Base-by-base conservation (phyloP, 2,329 filamentous ascomycete species). In the Penicillium sp. region DNA sequence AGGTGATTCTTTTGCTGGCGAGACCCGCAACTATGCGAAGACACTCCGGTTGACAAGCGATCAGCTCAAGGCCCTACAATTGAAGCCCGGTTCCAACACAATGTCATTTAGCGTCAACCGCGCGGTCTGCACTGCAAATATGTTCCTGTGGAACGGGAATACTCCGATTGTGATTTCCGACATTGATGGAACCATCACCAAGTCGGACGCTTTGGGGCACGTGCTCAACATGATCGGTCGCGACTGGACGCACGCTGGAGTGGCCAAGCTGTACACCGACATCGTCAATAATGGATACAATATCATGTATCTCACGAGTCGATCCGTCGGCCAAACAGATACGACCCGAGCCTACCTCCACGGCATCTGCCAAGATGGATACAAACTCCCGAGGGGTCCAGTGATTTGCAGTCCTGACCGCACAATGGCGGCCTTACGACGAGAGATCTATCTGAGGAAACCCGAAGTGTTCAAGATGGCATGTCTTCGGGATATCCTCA, bases 381-480 rank as follows among this genome's bases (percentile, higher is more conserved):
- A 89, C 72, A 83, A 82, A 40, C 75, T 99, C 31, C 93, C 93
- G 0, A 86, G 86, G 58, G 93, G 95, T 0, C 93, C 93, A 0
- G 95, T 95, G 0, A 97, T 99, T 56, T 83, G 96, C 71, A 95
- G 88, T 30, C 95, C 93, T 0, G 93, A 99, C 70, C 81, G 93
- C 46, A 97, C 91, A 1, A 95, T 97, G 74, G 91, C 95, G 7
- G 95, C 93, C 0, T 73, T 99, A 27, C 81, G 93, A 49, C 84
- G 93, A 40, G 93, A 99, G 68, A 83, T 99, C 5, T 99, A 99
- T 67, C 78, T 99, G 22, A 83, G 93, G 45, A 97, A 99, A 69
- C 95, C 93, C 0, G 91, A 99, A 66, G 89, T 99, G 7, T 99
- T 99, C 81, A 99, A 99, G 73, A 99, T 99, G 95, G 90, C 93